Evolutionary conservation across 2,329 filamentous ascomycete genomes (phyloP).

Genomic region (Pestalotiopsis fici): DNA sequence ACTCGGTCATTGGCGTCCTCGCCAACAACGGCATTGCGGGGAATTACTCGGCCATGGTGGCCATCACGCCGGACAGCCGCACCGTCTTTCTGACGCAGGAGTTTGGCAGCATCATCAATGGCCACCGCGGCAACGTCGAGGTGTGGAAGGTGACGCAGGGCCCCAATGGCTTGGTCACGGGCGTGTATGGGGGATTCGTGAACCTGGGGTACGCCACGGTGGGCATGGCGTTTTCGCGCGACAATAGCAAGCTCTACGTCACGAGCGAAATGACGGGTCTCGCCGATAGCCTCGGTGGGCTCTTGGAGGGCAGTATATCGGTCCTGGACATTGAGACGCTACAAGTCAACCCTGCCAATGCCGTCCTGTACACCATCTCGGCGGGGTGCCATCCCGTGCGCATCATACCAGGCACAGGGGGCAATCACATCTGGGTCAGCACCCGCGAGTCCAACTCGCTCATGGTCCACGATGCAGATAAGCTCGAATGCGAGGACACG

Average conservation of each 20-base stretch:
- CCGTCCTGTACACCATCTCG: background rate
- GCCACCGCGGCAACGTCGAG: background rate
- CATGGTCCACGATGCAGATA: background rate
- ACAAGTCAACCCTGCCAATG: background rate
- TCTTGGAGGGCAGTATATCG: background rate
- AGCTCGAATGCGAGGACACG: background rate
- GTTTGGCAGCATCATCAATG: background rate
- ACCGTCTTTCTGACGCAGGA: conserved; percentile 6
- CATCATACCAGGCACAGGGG: background rate
- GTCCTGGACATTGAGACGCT: conserved; percentile 1
- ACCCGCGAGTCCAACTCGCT: conserved; percentile 1
- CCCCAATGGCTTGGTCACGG: background rate
- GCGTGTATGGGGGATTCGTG: background rate
- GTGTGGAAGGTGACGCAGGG: background rate
- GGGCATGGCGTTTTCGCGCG: background rate
- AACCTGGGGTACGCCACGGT: conserved; percentile 2
- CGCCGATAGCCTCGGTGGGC: background rate
- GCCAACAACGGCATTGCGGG: conserved; percentile 1
- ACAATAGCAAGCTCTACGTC: conserved; percentile 1
- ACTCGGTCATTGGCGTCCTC: background rate
- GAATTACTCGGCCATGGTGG: background rate
- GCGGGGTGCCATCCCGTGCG: conserved; percentile 5
- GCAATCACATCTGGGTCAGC: background rate
- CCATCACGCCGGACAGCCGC: background rate
- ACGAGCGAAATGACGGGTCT: background rate